These are phyloP conservation scores for Peronospora belbahrii DNA, from an alignment of 352 stramenopile genomes.

Conservation along the genomic window DNA sequence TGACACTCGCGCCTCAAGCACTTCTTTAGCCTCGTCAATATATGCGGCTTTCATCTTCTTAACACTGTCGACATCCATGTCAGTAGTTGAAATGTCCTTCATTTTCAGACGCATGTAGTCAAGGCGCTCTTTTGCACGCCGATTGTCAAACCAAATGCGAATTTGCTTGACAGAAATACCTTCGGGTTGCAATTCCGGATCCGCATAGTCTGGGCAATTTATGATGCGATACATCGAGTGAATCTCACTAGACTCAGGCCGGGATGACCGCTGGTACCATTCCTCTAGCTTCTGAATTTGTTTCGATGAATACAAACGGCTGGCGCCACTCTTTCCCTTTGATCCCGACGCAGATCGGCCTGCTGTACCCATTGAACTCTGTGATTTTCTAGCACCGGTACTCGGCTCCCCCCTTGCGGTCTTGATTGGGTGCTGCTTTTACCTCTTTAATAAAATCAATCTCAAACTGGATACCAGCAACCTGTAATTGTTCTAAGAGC, in stretches of 20 bases:
- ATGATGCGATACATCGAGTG: conserved; percentile 88
- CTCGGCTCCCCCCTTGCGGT: conserved; percentile 34
- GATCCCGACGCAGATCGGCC: conserved; percentile 31
- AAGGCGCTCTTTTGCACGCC: conserved; percentile 71
- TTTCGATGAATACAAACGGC: conserved; percentile 77
- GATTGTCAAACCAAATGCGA: conserved; percentile 86
- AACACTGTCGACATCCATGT: conserved; percentile 77
- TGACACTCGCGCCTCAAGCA: conserved; percentile 75
- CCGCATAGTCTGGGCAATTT: conserved; percentile 74
- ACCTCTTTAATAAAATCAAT: conserved; percentile 78
- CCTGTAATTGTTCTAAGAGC: conserved; percentile 69
- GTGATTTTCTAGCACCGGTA: conserved; percentile 23
- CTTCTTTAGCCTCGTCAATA: conserved; percentile 85
- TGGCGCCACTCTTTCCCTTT: conserved; percentile 74
- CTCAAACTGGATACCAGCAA: conserved; percentile 75
- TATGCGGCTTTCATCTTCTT: conserved; percentile 86
- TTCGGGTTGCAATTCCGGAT: conserved; percentile 77
- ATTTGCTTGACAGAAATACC: conserved; percentile 85
- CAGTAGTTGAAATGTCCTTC: conserved; percentile 79
- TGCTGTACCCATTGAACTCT: conserved; percentile 17
- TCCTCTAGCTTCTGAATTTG: conserved; percentile 87
- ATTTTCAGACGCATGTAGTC: conserved; percentile 88
- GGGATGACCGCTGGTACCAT: conserved; percentile 80
- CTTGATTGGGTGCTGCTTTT: conserved; percentile 44
- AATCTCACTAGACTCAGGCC: conserved; percentile 77